Conservation (phyloP, 1,284 basidiomycete genomes). For the Mycosarcoma maydis region DNA sequence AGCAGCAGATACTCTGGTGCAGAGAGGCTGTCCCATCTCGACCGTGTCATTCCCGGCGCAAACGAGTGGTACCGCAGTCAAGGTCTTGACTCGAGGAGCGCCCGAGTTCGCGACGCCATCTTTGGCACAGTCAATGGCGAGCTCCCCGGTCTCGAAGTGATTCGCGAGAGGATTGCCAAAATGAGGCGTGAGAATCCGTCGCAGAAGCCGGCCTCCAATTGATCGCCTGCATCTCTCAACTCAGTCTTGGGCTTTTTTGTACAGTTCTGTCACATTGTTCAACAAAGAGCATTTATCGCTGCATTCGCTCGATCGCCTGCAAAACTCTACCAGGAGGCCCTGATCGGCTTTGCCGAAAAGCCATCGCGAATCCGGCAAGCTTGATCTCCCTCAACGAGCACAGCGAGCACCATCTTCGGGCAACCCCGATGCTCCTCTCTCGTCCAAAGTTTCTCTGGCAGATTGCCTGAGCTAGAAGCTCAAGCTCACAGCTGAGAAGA, state of each 20-base stretch:
- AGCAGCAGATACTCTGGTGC: slow-evolving; percentile 46
- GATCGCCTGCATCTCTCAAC: too few species aligned
- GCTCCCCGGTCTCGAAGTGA: slow-evolving; percentile 62
- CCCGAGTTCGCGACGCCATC: slow-evolving; percentile 64
- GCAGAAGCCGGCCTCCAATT: slow-evolving; percentile 5
- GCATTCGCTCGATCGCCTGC: neutral
- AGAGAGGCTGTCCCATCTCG: slow-evolving; percentile 37
- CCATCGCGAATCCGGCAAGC: too few species aligned
- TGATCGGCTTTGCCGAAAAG: neutral
- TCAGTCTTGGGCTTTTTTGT: neutral
- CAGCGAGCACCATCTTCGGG: too few species aligned
- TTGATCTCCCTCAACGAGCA: too few species aligned
- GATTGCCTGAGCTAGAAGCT: too few species aligned
- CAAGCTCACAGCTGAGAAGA: too few species aligned
- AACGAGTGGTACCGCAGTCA: slow-evolving; percentile 50
- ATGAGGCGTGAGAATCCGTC: slow-evolving; percentile 31
- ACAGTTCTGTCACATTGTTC: neutral
- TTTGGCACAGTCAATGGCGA: slow-evolving; percentile 64
- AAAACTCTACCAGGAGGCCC: too few species aligned
- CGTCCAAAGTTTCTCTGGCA: too few species aligned
- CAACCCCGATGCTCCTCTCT: too few species aligned
- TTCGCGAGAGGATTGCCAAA: slow-evolving; percentile 55
- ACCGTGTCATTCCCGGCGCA: slow-evolving; percentile 37
- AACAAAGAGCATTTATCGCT: neutral
- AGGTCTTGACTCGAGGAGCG: slow-evolving; percentile 45